Conservation (phyloP, 352 stramenopile genomes). For the Globisporangium paddicum region DNA sequence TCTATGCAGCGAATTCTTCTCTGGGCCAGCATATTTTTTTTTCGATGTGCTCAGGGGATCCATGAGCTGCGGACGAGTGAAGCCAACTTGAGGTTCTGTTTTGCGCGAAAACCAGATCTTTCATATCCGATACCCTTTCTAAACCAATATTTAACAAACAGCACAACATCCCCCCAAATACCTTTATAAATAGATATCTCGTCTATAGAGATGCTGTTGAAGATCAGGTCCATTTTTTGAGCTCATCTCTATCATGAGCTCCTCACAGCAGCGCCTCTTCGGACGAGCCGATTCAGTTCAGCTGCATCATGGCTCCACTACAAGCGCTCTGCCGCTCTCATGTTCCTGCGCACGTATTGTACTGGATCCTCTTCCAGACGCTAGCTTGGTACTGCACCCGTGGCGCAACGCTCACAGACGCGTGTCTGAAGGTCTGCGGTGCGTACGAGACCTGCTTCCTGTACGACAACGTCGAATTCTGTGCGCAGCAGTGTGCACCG, state of each 20-base stretch:
- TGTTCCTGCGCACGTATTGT: background rate
- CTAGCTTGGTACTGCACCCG: background rate
- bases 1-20: background rate
- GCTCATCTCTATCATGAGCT: background rate
- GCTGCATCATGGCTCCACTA: no score
- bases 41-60: background rate
- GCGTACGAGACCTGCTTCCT: slow-evolving; percentile 41
- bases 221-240: background rate
- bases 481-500: slow-evolving; percentile 30
- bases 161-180: background rate
- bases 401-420: slow-evolving; percentile 2
- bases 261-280: background rate
- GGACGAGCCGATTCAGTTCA: no score
- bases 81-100: background rate
- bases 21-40: background rate
- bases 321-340: background rate
- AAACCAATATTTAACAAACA: background rate
- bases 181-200: background rate
- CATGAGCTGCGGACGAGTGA: background rate
- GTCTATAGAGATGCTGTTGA: background rate
- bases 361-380: background rate
- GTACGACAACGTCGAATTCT: slow-evolving; percentile 39
- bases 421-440: slow-evolving; percentile 19
- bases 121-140: background rate
- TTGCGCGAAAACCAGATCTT: background rate